These are phyloP conservation scores for Melaleuca quinquenervia DNA, from an alignment of 345 rosid species.

Conservation along the genomic window DNA sequence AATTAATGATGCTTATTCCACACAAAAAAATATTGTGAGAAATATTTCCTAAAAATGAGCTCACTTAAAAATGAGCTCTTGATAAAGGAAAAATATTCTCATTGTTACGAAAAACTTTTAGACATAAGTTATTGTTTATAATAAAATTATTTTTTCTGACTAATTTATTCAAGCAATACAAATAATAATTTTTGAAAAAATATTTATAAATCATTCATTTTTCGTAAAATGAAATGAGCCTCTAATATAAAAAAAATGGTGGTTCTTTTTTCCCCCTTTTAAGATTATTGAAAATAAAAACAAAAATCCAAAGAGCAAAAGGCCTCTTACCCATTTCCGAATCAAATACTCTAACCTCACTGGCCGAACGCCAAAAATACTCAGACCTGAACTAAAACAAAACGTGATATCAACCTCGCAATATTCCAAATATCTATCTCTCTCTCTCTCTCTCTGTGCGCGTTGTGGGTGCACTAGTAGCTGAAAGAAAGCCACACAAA, in stretches of 20 bases:
- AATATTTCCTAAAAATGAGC: no score
- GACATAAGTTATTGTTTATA: no score
- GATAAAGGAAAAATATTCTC: no score
- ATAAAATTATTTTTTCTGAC: no score
- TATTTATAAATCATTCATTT: no score
- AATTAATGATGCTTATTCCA: not conserved
- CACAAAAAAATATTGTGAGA: not conserved
- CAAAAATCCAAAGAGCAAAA: not conserved
- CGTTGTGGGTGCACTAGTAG: not conserved
- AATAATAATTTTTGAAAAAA: no score
- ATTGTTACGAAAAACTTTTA: no score
- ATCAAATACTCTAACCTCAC: not conserved
- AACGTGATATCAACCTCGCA: conserved; percentile 10
- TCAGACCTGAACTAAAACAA: not conserved
- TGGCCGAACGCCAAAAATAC: not conserved
- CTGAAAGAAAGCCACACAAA: conserved; percentile 16
- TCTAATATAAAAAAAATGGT: not conserved
- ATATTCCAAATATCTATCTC: conserved; percentile 1
- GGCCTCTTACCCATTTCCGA: not conserved
- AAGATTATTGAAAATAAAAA: not conserved
- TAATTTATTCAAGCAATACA: no score
- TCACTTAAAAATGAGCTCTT: no score
- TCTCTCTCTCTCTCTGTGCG: not conserved
- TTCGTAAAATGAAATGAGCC: no score
- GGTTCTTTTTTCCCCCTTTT: not conserved